Evolutionary conservation across 2,329 filamentous ascomycete species (phyloP), one percentile per base, ranked within the genome.

Genomic region (Waltergamsia citrina): DNA sequence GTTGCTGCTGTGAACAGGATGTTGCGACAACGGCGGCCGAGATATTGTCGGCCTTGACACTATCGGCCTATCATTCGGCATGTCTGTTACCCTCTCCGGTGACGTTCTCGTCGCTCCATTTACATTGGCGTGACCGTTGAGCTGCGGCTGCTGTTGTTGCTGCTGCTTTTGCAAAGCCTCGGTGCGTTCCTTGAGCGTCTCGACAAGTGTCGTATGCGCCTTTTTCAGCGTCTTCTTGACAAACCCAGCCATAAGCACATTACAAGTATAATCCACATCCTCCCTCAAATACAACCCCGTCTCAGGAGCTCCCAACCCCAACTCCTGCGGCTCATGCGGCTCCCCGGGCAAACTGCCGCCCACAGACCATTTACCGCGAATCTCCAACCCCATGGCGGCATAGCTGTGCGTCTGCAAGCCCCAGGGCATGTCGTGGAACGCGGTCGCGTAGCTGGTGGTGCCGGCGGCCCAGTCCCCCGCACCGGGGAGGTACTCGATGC

Each of bases 391-490:
- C 50, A 86, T 72, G 1, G 87, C 85, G 4, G 85, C 86, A 49
- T 86, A 90, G 47, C 80, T 78, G 52, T 93, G 86, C 11, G 85
- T 93, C 59, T 87, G 78, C 19, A 94, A 57, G 5, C 86, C 85
- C 36, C 71, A 63, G 4, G 76, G 63, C 15, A 85, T 64, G 49
- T 93, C 74, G 56, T 85, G 74, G 53, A 94, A 93, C 47, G 82
- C 85, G 35, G 75, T 83, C 27, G 81, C 84, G 63, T 93, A 94
- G 20, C 69, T 76, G 38, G 93, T 70, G 47, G 82, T 77, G 38
- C 81, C 74, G 12, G 70, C 70, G 28, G 72, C 65, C 4, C 79
- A 47, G 9, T 71, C 73, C 15, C 80, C 80, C 0, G 84, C 73
- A 14, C 80, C 81, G 0, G 84, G 84, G 1, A 90, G 62, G 49